phyloP scores from a whole-genome alignment of 164 flowering plant species.

The Brasenia schreberi region DNA sequence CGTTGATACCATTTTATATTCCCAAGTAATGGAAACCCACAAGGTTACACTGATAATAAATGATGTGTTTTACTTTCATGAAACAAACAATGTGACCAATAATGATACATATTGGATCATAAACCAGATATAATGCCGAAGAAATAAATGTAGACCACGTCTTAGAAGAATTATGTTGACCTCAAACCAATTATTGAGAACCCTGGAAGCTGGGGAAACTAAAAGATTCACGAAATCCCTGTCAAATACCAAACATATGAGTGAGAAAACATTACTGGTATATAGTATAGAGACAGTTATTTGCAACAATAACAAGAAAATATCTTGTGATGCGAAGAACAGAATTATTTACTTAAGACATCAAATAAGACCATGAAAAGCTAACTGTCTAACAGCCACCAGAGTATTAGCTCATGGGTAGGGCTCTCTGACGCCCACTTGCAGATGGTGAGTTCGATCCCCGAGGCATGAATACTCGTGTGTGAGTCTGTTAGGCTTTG shows the following conservation, averaged over 20 bases:
- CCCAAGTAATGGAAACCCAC: too few species aligned
- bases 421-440: too few species aligned
- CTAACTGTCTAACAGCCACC: background rate
- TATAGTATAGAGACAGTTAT: too few species aligned
- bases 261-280: slow-evolving; percentile 1
- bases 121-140: background rate
- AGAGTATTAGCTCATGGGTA: too few species aligned
- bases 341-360: too few species aligned
- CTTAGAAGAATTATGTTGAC: slow-evolving; percentile 22
- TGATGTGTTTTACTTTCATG: background rate
- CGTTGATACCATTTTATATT: too few species aligned
- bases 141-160: background rate
- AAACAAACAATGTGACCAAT: background rate
- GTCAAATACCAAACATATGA: slow-evolving; percentile 13
- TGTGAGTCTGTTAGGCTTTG: too few species aligned
- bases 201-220: slow-evolving; percentile 92
- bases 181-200: slow-evolving; percentile 97
- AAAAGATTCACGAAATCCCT: slow-evolving; percentile 92
- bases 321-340: too few species aligned
- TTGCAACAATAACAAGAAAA: too few species aligned
- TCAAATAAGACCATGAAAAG: background rate
- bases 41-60: too few species aligned
- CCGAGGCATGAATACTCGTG: too few species aligned
- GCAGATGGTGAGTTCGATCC: too few species aligned
- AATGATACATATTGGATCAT: background rate